Evolutionary conservation across 2,329 filamentous ascomycete genomes (phyloP), one percentile per base, ranked within the genome.

Genomic region (Colletotrichum sp.): DNA sequence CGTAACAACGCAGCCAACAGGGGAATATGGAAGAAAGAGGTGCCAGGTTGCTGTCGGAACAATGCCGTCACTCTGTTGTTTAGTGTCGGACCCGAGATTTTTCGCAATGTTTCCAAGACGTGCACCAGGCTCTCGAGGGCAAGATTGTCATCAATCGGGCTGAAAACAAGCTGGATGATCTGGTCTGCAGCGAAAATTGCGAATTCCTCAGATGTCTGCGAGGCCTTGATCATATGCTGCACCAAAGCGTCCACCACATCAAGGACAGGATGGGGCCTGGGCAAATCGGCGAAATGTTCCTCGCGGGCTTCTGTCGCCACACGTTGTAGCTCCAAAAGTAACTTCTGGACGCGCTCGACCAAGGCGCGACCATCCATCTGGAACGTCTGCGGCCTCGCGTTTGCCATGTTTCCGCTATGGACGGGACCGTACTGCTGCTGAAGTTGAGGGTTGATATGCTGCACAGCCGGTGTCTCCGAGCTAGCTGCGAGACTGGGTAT

Each of bases 171-270:
- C 21, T 86, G 85, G 69, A 89, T 90, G 63, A 93, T 91, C 78
- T 92, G 89, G 77, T 92, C 91, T 2, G 91, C 90, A 16, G 91
- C 90, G 74, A 88, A 91, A 4, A 90, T 86, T 44, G 89, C 88
- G 75, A 91, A 90, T 21, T 92, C 90, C 60, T 93, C 92, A 0
- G 90, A 91, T 52, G 86, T 89, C 79, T 93, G 91, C 10, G 90
- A 90, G 3, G 88, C 90, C 82, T 92, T 92, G 81, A 93, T 93
- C 74, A 93, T 90, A 18, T 91, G 85, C 80, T 91, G 89, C 8
- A 92, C 89, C 44, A 93, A 84, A 1, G 90, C 89, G 82, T 94
- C 92, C 13, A 93, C 88, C 13, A 92, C 86, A 71, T 93, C 92
- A n/a, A 93, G 83, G 12, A 93, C 88, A 6, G 88, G 84, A 79